Base-by-base conservation (phyloP, 1,284 basidiomycete genomes). In the Leccinum olivaceoglutinosum region DNA sequence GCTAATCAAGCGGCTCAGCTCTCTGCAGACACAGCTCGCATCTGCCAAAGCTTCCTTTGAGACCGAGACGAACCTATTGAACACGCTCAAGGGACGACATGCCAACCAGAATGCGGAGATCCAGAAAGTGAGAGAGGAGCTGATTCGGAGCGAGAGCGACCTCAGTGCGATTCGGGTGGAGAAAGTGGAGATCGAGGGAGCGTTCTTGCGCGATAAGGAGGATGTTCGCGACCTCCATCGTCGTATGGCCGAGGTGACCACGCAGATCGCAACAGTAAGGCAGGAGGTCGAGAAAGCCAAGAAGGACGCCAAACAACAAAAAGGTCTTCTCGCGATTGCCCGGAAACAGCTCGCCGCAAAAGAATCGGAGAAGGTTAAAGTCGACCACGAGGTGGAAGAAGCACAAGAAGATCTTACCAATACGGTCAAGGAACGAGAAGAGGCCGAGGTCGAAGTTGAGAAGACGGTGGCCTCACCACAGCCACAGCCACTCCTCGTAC, bases 291-390 rank as follows among this genome's bases (percentile, higher is more conserved):
- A 98, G 75, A 96, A 93, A 79, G 76, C 87, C 58, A 94, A 89
- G 79, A 98, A 95, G 78, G 95, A 98, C 59, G 93, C 92, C 1
- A 90, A 97, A 73, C 94, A 97, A 74, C 95, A 98, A 77, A 97
- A 95, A 76, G 97, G 96, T 12, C 81, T 97, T 63, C 82, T 96
- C 14, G 94, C 95, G 4, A 97, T 99, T 73, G 91, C 93, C 9
- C 91, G 90, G 80, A 99, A 99, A 78, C 97, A 99, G 78, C 80
- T 99, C 25, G 85, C 84, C 16, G 88, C 91, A 0, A 91, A 93
- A 59, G 96, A 98, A 76, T 80, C 82, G 0, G 91, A 94, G 68
- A 86, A 85, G 62, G 85, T 84, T 14, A 89, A 87, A 70, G 81
- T 82, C 2, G 85, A 89, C 68, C 85, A 85, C 71, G 94, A 96